A percentile compares a stretch with the other conserved stretches of the same genome.
Conservation (phyloP, 2,329 filamentous ascomycete species). For the Botryotinia narcissicola region DNA sequence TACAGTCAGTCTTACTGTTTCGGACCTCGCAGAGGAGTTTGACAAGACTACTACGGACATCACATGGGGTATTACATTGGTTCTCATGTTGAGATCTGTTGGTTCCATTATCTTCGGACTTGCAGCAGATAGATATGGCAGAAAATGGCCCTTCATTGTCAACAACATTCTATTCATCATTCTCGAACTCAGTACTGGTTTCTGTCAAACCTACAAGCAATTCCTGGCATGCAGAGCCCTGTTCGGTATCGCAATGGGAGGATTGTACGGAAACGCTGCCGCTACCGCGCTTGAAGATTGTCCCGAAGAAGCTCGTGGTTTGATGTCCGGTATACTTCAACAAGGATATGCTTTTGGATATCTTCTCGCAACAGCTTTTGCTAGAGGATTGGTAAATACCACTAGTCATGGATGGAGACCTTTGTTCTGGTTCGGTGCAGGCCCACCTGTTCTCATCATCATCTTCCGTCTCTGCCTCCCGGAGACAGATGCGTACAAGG, state of each 20-base stretch:
- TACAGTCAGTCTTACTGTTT: constrained; percentile 74
- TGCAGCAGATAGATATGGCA: constrained; percentile 73
- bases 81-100: constrained; percentile 69
- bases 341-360: constrained; percentile 82
- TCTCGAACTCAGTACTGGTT: constrained; percentile 73
- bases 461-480: constrained; percentile 72
- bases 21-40: constrained; percentile 63
- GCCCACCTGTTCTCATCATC: constrained; percentile 78
- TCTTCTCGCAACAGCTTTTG: constrained; percentile 68
- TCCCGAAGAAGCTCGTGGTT: constrained; percentile 55
- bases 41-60: constrained; percentile 62
- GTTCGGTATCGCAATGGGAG: constrained; percentile 81
- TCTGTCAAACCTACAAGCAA: constrained; percentile 60
- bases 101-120: constrained; percentile 76
- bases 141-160: constrained; percentile 76
- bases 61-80: constrained; percentile 72
- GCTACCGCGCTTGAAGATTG: constrained; percentile 71
- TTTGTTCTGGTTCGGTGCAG: constrained; percentile 84
- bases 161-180: constrained; percentile 72
- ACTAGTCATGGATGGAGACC: constrained; percentile 80
- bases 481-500: constrained; percentile 71
- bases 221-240: constrained; percentile 73
- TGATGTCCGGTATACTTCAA: constrained; percentile 80
- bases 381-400: constrained; percentile 68
- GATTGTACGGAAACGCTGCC: constrained; percentile 74